Conservation (phyloP, 2,329 filamentous ascomycete genomes). For the Penicillium sp. region DNA sequence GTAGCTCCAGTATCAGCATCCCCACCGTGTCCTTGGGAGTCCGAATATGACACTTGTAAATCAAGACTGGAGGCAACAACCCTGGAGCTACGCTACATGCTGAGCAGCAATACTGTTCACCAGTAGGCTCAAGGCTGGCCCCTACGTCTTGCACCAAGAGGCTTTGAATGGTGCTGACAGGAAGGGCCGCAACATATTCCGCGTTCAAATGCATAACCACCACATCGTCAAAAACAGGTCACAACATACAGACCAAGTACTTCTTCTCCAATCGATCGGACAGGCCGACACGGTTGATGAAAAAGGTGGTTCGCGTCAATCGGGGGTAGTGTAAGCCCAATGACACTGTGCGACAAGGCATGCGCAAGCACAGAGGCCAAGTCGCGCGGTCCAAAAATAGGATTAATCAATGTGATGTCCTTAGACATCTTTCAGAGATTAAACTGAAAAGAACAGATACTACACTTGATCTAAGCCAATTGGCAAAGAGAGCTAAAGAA, state of each 20-base stretch:
- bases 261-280: constrained; percentile 56
- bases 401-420: constrained; percentile 73
- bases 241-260: neutral
- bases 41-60: neutral
- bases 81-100: neutral
- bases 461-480: constrained; percentile 86
- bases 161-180: neutral
- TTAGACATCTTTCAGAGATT: constrained; percentile 83
- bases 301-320: constrained; percentile 60
- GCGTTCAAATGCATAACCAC: too few species aligned
- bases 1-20: too few species aligned
- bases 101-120: neutral
- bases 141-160: too few species aligned
- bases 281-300: constrained; percentile 56
- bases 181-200: too few species aligned
- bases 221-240: too few species aligned
- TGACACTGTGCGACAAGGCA: constrained; percentile 63
- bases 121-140: neutral
- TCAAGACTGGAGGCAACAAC: neutral
- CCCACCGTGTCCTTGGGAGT: too few species aligned
- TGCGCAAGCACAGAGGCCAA: constrained; percentile 69
- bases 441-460: constrained; percentile 99
- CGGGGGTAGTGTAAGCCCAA: constrained; percentile 70
- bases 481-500: constrained; percentile 51
- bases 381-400: constrained; percentile 63